Base-by-base conservation (phyloP, 2,329 filamentous ascomycete species). In the Ophidiomyces ophidiicola region DNA sequence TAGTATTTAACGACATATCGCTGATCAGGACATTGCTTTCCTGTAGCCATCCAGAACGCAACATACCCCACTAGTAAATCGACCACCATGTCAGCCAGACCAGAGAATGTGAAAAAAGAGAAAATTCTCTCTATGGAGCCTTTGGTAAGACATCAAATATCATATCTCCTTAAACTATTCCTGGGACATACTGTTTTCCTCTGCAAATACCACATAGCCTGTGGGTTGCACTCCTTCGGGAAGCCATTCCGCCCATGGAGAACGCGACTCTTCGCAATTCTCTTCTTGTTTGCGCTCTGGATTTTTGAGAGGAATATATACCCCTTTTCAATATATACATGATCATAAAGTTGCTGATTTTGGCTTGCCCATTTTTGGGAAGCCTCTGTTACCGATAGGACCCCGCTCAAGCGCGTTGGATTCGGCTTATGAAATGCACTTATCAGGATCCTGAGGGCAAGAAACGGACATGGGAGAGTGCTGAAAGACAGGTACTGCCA, bases 401-500 rank as follows among this genome's bases (percentile, higher is more conserved):
- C 32, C 50, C 57, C 23, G 45, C 49, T 11, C 60, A 65, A 38
- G 61, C 63, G 25, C 57, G 51, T 50, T 67, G 64, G 64, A 54
- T 59, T 30, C 53, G 55, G 44, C 46, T 66, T 38, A 53, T 64
- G 20, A 65, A 63, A 43, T 59, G 57, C 7, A 63, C 55, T 3
- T 67, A 66, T 44, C 48, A 47, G 21, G 64, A 67, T 44, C 64
- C 64, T 0, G 46, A 60, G 17, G 64, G 64, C 4, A 54, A 61
- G 5, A 47, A 60, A 41, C 53, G 64, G 36, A 59, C 57, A 11
- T 67, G 64, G 64, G 64, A 67, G 45, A 61, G 60, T 5, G 61
- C 60, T 3, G 63, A 67, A 46, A 52, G 64, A 42, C 57, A 57
- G 55, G 63, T 66, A 46, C n/a, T n/a, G n/a, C n/a, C n/a, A n/a